phyloP scores from a whole-genome alignment of 345 rosid genomes.

The Punica granatum region DNA sequence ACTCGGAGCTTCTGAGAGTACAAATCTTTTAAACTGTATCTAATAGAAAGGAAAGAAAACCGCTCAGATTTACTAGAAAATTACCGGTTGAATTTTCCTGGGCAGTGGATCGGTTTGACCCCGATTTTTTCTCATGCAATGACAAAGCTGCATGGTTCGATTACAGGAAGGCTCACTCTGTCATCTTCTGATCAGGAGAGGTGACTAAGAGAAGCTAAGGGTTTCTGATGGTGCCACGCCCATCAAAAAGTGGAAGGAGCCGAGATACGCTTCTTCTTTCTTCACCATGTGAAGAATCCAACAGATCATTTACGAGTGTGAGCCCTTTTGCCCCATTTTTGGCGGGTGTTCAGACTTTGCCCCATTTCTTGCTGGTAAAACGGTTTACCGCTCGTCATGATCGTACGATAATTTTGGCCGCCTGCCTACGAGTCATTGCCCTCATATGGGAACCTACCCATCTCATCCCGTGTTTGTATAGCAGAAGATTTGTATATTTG shows the following conservation, averaged over 20 bases:
- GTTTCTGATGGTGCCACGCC: neutral
- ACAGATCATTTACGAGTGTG: neutral
- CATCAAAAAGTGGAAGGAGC: neutral
- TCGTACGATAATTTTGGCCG: neutral
- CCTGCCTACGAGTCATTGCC: neutral
- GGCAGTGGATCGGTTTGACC: constrained; percentile 1
- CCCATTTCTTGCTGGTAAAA: neutral
- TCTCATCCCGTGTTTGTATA: neutral
- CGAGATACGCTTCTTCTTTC: neutral
- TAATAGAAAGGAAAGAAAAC: constrained; percentile 21
- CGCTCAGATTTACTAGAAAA: constrained; percentile 6
- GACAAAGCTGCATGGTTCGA: constrained; percentile 5
- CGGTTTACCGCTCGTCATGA: neutral
- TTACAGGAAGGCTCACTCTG: neutral
- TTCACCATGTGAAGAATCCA: neutral
- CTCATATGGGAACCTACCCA: neutral
- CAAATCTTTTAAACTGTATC: constrained; percentile 10
- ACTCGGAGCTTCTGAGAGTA: constrained; percentile 81
- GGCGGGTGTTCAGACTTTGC: neutral
- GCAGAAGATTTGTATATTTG: neutral
- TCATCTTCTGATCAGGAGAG: neutral
- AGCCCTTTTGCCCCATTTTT: neutral
- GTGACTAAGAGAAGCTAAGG: neutral
- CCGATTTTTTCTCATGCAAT: constrained; percentile 1
- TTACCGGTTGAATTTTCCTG: neutral